These are phyloP conservation scores for Xylariaceae sp. DNA, from an alignment of 2,329 filamentous ascomycete species.

Conservation along the genomic window DNA sequence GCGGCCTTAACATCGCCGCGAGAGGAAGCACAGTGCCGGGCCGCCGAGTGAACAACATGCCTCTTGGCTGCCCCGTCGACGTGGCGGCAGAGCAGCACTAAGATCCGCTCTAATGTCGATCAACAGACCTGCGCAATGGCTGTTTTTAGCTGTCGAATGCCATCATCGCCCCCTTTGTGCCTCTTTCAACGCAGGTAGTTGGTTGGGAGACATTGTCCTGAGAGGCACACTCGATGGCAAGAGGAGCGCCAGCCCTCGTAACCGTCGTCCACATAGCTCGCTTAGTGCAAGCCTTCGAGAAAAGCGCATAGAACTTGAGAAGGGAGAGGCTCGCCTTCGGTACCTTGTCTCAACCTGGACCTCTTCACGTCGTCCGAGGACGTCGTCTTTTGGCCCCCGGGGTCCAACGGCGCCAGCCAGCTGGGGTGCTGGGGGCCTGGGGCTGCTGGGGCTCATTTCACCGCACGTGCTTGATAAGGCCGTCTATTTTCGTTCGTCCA, in stretches of 20 bases:
- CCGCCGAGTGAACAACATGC: too few relatives aligned
- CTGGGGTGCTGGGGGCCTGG: neutral
- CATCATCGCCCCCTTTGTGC: neutral
- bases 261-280: neutral
- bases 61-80: too few relatives aligned
- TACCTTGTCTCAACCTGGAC: neutral
- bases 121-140: neutral
- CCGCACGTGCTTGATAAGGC: slow-evolving; percentile 16
- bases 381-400: neutral
- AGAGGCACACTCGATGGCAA: too few relatives aligned
- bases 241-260: neutral
- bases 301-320: slow-evolving; percentile 14
- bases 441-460: neutral
- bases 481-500: slow-evolving; percentile 19
- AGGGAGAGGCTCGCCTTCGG: slow-evolving; percentile 10
- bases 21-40: too few relatives aligned
- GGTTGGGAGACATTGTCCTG: too few relatives aligned
- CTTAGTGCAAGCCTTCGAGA: slow-evolving; percentile 12
- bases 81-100: too few relatives aligned
- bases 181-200: neutral
- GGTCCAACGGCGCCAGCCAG: neutral
- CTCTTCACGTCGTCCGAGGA: too few relatives aligned
- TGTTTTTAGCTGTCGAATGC: neutral
- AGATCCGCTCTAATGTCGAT: too few relatives aligned
- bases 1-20: too few relatives aligned